These are phyloP conservation scores for Sapria himalayana DNA, from an alignment of 345 rosid species.

Conservation along the genomic window DNA sequence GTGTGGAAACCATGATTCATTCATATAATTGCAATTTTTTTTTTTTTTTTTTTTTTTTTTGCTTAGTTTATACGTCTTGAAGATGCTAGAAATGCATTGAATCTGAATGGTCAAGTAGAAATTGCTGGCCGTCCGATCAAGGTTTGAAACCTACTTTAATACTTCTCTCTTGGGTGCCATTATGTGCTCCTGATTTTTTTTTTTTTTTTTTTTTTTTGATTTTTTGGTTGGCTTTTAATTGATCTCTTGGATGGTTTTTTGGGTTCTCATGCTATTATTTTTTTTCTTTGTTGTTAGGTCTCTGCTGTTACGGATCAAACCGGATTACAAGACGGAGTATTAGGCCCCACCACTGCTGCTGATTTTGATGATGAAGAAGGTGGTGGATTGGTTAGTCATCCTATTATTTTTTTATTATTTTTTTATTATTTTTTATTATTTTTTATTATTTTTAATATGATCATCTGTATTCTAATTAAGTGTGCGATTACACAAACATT, in stretches of 20 bases:
- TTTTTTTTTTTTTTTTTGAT: background rate
- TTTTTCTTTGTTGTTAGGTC: slow-evolving; percentile 27
- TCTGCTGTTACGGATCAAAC: slow-evolving; percentile 85
- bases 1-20: slow-evolving; percentile 1
- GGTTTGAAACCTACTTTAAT: slow-evolving; percentile 25
- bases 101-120: slow-evolving; percentile 78
- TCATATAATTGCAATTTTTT: too few species aligned
- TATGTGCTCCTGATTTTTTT: too few species aligned
- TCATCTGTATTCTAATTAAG: background rate
- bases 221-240: background rate
- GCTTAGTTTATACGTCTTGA: slow-evolving; percentile 85
- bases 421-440: background rate
- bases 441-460: background rate
- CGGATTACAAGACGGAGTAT: slow-evolving; percentile 41
- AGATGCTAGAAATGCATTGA: slow-evolving; percentile 80
- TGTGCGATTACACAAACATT: too few species aligned
- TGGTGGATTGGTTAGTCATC: slow-evolving; percentile 69
- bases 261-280: slow-evolving; percentile 1
- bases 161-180: background rate
- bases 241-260: background rate
- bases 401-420: background rate
- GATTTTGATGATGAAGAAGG: slow-evolving; percentile 98
- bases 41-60: slow-evolving; percentile 4
- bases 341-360: slow-evolving; percentile 35
- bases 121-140: slow-evolving; percentile 77